phyloP scores from a whole-genome alignment of 106 monocot species.

The Allium fistulosum region DNA sequence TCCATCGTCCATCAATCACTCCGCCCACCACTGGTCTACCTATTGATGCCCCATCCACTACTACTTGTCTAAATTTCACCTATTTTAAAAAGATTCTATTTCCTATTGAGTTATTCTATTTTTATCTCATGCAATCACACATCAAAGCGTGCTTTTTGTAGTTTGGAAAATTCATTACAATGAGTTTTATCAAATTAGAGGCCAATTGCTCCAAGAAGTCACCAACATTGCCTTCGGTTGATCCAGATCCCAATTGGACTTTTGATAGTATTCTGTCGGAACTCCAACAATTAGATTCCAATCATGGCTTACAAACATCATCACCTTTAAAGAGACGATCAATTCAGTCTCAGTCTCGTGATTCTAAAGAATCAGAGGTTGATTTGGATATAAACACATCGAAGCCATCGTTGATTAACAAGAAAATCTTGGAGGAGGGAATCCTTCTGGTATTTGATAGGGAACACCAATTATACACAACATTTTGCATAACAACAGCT shows the following conservation, averaged over 20 bases:
- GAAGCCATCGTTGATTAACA: not conserved
- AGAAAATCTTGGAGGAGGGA: not conserved
- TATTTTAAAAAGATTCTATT: too few relatives aligned
- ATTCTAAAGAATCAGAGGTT: not conserved
- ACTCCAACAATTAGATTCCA: slow-evolving; percentile 24
- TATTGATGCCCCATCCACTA: too few relatives aligned
- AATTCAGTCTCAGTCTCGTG: not conserved
- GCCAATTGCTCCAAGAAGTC: slow-evolving; percentile 21
- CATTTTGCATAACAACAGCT: too few relatives aligned
- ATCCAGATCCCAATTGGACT: slow-evolving; percentile 21
- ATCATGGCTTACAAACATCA: slow-evolving; percentile 8
- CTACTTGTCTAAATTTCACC: too few relatives aligned
- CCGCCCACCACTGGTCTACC: too few relatives aligned
- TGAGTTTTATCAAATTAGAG: slow-evolving; percentile 19
- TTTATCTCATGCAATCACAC: too few relatives aligned
- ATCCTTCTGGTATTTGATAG: not conserved
- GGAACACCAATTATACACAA: not conserved
- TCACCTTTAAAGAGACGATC: slow-evolving; percentile 11
- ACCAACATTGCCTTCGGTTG: not conserved
- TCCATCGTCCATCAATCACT: too few relatives aligned
- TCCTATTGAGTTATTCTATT: too few relatives aligned
- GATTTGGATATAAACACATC: not conserved
- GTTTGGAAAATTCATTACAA: too few relatives aligned
- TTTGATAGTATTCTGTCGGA: slow-evolving; percentile 34
- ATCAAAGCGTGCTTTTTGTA: too few relatives aligned